phyloP scores from a whole-genome alignment of 108 stramenopile species.

The Cyclotella cryptica region DNA sequence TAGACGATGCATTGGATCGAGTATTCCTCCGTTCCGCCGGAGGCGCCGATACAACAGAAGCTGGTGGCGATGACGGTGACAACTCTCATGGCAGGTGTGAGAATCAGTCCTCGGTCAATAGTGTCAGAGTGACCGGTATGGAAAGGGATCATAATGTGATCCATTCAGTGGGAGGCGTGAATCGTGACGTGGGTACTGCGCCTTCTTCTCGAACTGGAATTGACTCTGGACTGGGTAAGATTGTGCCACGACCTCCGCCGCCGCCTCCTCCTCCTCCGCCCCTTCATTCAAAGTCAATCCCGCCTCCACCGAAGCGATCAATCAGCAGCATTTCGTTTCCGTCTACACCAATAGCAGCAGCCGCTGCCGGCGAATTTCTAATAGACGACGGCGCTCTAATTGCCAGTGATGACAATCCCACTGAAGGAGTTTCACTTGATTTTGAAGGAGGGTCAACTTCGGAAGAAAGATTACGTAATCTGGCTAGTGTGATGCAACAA shows the following conservation, averaged over 20 bases:
- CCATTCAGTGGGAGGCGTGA: too few relatives aligned
- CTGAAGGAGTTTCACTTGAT: background rate
- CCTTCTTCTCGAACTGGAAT: too few relatives aligned
- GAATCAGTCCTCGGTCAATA: background rate
- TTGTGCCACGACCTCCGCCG: background rate
- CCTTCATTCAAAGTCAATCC: too few relatives aligned
- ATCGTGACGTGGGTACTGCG: too few relatives aligned
- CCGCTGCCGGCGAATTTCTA: background rate
- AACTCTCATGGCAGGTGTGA: background rate
- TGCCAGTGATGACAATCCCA: background rate
- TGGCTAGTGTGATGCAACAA: conserved; percentile 3
- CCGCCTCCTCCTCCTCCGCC: background rate
- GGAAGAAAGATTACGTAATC: background rate
- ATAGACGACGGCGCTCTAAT: background rate
- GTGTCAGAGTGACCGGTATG: too few relatives aligned
- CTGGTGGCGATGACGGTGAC: background rate
- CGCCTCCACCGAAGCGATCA: too few relatives aligned
- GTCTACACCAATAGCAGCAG: conserved; percentile 11
- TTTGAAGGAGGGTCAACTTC: background rate
- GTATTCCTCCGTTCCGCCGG: conserved; percentile 34
- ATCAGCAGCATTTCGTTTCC: background rate
- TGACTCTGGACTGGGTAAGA: background rate
- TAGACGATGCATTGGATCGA: conserved; percentile 57
- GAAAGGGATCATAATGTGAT: too few relatives aligned
- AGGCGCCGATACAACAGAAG: background rate